These are phyloP conservation scores for Besnoitia besnoiti DNA, from an alignment of 169 alveolate species.

Conservation along the genomic window DNA sequence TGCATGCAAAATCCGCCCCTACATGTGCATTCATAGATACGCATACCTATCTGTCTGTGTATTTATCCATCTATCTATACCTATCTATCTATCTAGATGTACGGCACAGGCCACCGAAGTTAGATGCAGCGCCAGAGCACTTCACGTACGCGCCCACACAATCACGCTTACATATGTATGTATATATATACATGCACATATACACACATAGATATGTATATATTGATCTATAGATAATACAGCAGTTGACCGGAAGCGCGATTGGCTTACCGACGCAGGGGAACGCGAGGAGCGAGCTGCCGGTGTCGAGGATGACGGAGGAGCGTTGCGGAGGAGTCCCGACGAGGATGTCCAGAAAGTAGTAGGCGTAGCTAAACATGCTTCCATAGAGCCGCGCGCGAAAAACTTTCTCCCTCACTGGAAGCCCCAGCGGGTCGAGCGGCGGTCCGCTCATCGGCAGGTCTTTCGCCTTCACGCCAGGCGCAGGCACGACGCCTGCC, in stretches of 20 bases:
- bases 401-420: background rate
- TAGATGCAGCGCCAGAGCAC: background rate
- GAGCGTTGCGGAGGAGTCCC: constrained; percentile 71
- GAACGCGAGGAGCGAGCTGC: constrained; percentile 53
- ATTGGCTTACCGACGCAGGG: constrained; percentile 48
- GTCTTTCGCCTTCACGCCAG: background rate
- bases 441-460: background rate
- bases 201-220: background rate
- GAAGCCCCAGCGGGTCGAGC: background rate
- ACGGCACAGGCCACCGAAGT: background rate
- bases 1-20: background rate
- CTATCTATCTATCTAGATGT: background rate
- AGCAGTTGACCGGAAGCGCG: background rate
- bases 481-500: background rate
- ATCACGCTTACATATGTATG: background rate
- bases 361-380: constrained; percentile 70
- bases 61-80: background rate
- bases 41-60: background rate
- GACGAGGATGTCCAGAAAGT: constrained; percentile 63
- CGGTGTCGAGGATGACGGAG: constrained; percentile 69
- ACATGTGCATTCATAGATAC: background rate
- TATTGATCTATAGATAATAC: background rate
- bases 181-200: background rate
- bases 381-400: constrained; percentile 64
- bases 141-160: background rate